Conservation (phyloP, 805 yeast species). For the Hanseniaspora mollemarum region DNA sequence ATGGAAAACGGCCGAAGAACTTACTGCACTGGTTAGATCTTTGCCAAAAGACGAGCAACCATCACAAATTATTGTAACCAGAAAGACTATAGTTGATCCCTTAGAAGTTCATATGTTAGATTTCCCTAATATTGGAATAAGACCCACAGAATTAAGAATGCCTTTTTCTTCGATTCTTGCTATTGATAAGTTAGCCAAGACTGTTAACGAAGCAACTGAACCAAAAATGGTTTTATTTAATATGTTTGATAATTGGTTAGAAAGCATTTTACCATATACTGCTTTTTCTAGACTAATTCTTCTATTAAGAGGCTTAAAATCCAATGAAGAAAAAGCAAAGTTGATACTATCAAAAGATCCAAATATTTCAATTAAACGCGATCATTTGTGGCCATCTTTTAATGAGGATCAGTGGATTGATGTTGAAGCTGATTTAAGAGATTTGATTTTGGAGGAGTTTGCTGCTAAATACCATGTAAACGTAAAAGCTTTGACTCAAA, state of each 20-base stretch:
- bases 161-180: slow-evolving; percentile 83
- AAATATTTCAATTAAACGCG: slow-evolving; percentile 53
- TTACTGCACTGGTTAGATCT: slow-evolving; percentile 78
- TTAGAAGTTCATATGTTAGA: slow-evolving; percentile 94
- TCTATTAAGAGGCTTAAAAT: slow-evolving; percentile 68
- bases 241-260: slow-evolving; percentile 89
- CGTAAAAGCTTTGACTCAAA: slow-evolving; percentile 76
- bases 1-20: slow-evolving; percentile 98
- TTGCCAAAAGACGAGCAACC: slow-evolving; percentile 92
- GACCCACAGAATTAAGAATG: slow-evolving; percentile 77
- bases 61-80: slow-evolving; percentile 74
- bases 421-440: slow-evolving; percentile 79
- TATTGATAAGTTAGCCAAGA: slow-evolving; percentile 64
- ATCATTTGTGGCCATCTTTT: slow-evolving; percentile 90
- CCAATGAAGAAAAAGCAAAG: slow-evolving; percentile 66
- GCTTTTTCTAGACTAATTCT: slow-evolving; percentile 84
- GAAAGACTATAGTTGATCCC: slow-evolving; percentile 89
- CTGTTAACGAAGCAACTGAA: slow-evolving; percentile 76
- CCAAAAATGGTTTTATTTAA: slow-evolving; percentile 88
- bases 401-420: slow-evolving; percentile 83
- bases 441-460: slow-evolving; percentile 73
- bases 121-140: slow-evolving; percentile 79
- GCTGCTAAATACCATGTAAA: slow-evolving; percentile 77
- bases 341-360: slow-evolving; percentile 65
- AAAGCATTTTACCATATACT: slow-evolving; percentile 71